phyloP scores from a whole-genome alignment of 2,329 filamentous ascomycete genomes.

The Bipolaris oryzae region DNA sequence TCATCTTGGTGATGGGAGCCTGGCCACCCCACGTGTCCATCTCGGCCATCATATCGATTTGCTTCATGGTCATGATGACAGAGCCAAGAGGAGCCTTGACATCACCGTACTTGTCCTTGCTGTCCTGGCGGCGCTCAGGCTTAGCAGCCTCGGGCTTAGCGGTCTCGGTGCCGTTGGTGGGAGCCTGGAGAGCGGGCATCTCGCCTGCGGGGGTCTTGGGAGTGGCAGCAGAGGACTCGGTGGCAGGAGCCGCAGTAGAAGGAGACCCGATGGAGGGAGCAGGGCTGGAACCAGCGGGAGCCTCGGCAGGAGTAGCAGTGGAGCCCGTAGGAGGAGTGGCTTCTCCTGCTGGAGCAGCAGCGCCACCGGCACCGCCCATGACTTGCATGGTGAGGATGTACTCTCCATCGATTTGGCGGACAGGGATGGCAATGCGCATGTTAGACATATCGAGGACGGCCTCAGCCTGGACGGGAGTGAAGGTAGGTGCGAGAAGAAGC shows the following conservation, averaged over 20 bases:
- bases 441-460: slow-evolving; percentile 45
- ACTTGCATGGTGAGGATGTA: slow-evolving; percentile 45
- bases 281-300: slow-evolving; percentile 1
- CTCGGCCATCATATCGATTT: slow-evolving; percentile 42
- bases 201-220: slow-evolving; percentile 4
- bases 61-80: slow-evolving; percentile 44
- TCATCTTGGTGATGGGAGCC: slow-evolving; percentile 42
- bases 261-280: not conserved
- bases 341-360: slow-evolving; percentile 15
- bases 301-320: not conserved
- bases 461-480: slow-evolving; percentile 44
- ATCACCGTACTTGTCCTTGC: slow-evolving; percentile 30
- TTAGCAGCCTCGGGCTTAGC: slow-evolving; percentile 22
- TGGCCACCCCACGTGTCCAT: slow-evolving; percentile 36
- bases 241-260: slow-evolving; percentile 3
- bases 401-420: slow-evolving; percentile 45
- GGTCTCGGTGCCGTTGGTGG: slow-evolving; percentile 23
- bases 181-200: slow-evolving; percentile 7
- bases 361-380: slow-evolving; percentile 19
- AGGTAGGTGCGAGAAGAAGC: slow-evolving; percentile 46
- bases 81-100: slow-evolving; percentile 31
- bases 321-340: not conserved
- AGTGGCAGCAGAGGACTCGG: not conserved
- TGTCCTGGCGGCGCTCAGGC: slow-evolving; percentile 20
- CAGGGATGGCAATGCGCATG: slow-evolving; percentile 46